Evolutionary conservation across 345 rosid genomes (phyloP).

Genomic region (Cochlearia excelsa): DNA sequence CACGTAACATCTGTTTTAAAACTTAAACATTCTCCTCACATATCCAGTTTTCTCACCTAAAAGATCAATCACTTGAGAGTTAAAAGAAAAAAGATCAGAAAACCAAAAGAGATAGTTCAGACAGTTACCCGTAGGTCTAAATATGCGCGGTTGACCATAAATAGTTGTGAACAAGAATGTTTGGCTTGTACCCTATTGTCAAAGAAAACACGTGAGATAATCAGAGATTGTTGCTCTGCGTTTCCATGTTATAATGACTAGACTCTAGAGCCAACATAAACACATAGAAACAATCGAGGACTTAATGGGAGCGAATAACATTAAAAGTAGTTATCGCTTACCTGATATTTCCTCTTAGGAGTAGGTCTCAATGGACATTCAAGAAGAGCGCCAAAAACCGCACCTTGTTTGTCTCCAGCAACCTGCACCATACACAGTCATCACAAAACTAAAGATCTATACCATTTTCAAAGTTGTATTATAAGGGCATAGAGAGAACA

Average conservation of each 20-base stretch:
- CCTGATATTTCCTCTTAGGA: conserved; percentile 92
- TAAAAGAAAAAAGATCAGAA: not conserved
- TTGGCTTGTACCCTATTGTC: conserved; percentile 67
- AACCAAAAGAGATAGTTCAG: not conserved
- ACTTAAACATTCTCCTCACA: conserved; percentile 12
- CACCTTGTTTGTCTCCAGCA: conserved; percentile 80
- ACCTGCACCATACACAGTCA: conserved; percentile 41
- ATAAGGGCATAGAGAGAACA: not conserved
- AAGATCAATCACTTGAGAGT: not conserved
- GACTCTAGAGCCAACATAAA: not conserved
- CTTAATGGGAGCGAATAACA: not conserved
- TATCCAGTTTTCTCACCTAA: not conserved
- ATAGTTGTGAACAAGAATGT: conserved; percentile 87
- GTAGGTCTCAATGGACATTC: conserved; percentile 81
- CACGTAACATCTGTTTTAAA: not conserved
- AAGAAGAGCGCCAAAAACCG: conserved; percentile 76
- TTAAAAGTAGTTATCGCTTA: conserved; percentile 20
- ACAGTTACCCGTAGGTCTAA: conserved; percentile 81
- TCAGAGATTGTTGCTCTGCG: not conserved
- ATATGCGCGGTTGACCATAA: conserved; percentile 84
- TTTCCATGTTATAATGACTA: not conserved
- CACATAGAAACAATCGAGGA: not conserved
- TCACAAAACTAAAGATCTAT: conserved; percentile 20
- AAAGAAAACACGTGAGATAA: conserved; percentile 4
- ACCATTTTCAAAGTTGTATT: not conserved